Conservation (phyloP, 371 early-diverging fungal species). For the Mucor ambiguus region DNA sequence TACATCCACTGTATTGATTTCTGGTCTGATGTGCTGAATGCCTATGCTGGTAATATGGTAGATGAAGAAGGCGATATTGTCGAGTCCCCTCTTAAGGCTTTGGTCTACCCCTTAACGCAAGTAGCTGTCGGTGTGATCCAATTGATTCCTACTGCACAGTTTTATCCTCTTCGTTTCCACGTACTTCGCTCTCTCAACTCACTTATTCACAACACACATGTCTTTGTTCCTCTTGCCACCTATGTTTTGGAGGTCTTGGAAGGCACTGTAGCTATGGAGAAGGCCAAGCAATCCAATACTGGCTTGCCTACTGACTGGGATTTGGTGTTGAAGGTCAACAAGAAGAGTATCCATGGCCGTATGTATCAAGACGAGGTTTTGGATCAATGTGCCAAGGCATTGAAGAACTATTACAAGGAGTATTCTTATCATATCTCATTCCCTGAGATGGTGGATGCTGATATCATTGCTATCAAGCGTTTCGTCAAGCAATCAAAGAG, state of each 20-base stretch:
- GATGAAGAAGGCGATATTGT: conserved; percentile 43
- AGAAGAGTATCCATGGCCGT: conserved; percentile 78
- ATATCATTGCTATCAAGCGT: conserved; percentile 67
- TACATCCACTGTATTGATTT: conserved; percentile 87
- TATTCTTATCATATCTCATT: conserved; percentile 80
- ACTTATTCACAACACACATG: conserved; percentile 67
- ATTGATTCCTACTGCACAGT: conserved; percentile 85
- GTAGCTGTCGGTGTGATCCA: conserved; percentile 80
- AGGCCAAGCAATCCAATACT: conserved; percentile 65
- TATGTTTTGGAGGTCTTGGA: conserved; percentile 80
- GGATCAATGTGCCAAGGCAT: conserved; percentile 71
- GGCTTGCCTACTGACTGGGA: conserved; percentile 84
- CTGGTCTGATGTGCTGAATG: conserved; percentile 83
- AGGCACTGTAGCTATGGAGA: conserved; percentile 54
- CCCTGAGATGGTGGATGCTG: conserved; percentile 86
- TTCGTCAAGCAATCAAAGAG: conserved; percentile 63
- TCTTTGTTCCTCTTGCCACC: conserved; percentile 86
- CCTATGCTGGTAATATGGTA: conserved; percentile 54
- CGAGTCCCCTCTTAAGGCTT: conserved; percentile 66
- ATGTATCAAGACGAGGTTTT: conserved; percentile 80
- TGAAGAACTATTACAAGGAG: conserved; percentile 73
- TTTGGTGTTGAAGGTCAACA: conserved; percentile 73
- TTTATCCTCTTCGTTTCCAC: conserved; percentile 92
- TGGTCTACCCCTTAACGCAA: conserved; percentile 92
- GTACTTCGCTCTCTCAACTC: conserved; percentile 72